Evolutionary conservation across 768 basidiomycete genomes (phyloP).

Genomic region (Collybiopsis luxurians): DNA sequence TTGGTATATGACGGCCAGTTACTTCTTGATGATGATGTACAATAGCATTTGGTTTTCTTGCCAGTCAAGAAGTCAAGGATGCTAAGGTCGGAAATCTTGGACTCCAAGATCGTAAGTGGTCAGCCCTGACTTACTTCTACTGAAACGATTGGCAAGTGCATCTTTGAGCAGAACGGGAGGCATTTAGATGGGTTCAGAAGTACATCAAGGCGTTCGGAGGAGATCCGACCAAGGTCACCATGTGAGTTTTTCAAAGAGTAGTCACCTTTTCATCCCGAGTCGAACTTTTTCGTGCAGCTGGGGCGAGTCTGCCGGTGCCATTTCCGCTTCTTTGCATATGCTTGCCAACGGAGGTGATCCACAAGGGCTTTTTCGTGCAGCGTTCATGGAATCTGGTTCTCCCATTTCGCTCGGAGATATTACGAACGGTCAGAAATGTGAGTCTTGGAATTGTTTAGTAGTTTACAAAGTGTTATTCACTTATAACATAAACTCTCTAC

Average conservation of each 20-base stretch:
- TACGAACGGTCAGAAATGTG: conserved; percentile 39
- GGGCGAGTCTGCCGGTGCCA: conserved; percentile 49
- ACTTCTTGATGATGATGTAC: too few relatives aligned
- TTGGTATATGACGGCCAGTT: too few relatives aligned
- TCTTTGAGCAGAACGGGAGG: conserved; percentile 43
- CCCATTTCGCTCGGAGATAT: conserved; percentile 45
- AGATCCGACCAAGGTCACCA: conserved; percentile 57
- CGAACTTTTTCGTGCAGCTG: conserved; percentile 20
- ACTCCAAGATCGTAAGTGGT: conserved; percentile 55
- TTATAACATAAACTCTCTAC: too few relatives aligned
- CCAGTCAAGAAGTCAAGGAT: conserved; percentile 47
- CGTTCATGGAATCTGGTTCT: conserved; percentile 49
- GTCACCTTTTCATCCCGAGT: not conserved
- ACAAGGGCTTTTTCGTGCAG: conserved; percentile 48
- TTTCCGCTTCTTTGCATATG: conserved; percentile 50
- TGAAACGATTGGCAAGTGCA: not conserved
- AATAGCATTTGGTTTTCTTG: conserved; percentile 51
- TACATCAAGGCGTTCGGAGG: conserved; percentile 66
- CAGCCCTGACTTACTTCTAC: not conserved
- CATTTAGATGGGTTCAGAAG: conserved; percentile 63
- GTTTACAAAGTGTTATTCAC: conserved; percentile 10
- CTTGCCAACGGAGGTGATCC: conserved; percentile 41
- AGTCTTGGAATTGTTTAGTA: conserved; percentile 15
- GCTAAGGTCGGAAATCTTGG: conserved; percentile 61
- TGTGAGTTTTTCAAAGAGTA: conserved; percentile 30